Conservation (phyloP, 78 protist genomes). For the Mantamonas sphyraenae region DNA sequence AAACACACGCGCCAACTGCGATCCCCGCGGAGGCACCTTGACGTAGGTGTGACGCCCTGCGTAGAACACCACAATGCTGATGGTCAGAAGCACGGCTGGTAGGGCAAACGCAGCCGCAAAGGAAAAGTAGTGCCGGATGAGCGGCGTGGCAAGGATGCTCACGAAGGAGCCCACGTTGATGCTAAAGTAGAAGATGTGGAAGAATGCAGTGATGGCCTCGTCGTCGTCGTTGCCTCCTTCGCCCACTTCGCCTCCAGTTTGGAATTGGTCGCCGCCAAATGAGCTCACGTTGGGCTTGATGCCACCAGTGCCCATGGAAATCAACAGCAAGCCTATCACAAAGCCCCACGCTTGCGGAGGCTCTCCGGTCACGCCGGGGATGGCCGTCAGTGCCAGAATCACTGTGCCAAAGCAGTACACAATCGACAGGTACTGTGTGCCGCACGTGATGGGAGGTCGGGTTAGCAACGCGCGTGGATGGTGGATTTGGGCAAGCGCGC, state of each 20-base stretch:
- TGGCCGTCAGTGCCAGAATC: slow-evolving; percentile 18
- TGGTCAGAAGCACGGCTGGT: slow-evolving; percentile 44
- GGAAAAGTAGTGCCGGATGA: slow-evolving; percentile 8
- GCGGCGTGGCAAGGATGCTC: slow-evolving; percentile 47
- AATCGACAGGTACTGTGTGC: slow-evolving; percentile 8
- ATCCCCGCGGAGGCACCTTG: not conserved
- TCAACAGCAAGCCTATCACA: slow-evolving; percentile 31
- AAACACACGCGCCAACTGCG: not conserved
- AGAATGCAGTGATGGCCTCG: slow-evolving; percentile 2
- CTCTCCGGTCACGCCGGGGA: slow-evolving; percentile 16
- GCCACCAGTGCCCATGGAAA: slow-evolving; percentile 72
- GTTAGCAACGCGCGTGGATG: too few relatives aligned
- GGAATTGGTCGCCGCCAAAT: slow-evolving; percentile 71
- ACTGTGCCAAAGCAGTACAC: slow-evolving; percentile 27
- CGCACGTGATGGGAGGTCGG: too few relatives aligned
- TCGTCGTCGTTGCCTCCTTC: not conserved
- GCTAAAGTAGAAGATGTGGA: slow-evolving; percentile 44
- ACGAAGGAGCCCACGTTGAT: slow-evolving; percentile 50
- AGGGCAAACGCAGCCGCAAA: slow-evolving; percentile 56
- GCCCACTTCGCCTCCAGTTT: not conserved
- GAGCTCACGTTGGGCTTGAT: slow-evolving; percentile 36
- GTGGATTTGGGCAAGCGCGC: too few relatives aligned
- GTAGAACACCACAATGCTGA: slow-evolving; percentile 22
- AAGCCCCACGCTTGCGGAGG: slow-evolving; percentile 10
- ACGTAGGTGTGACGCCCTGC: slow-evolving; percentile 20